Evolutionary conservation across 306 rosid species (phyloP), one percentile per base, ranked within the genome.

Genomic region (Arachis hypogaea): DNA sequence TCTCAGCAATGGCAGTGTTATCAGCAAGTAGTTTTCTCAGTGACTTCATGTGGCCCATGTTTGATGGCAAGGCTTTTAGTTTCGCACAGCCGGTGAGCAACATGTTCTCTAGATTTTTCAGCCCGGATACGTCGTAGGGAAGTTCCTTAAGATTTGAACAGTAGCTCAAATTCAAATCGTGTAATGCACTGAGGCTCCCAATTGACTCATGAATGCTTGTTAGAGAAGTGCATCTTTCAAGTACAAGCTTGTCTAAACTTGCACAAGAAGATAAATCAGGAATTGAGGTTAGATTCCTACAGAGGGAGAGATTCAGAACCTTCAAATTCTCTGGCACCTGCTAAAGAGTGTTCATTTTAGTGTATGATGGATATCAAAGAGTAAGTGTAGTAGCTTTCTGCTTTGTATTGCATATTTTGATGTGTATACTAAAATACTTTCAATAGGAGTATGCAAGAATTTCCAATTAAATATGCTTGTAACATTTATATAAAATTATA

Each of bases 71-170:
- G 9, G 75, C 50, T 83, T 77, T 80, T 29, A 88, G 38, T 73
- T 77, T 74, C 1, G 6, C n/a, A 82, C 91, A 86, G 5, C 58
- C 45, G n/a, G 87, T 75, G 18, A 88, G 86, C 36, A 63, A 12
- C 5, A 88, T 86, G 75, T 16, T 75, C 75, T 90, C 91, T 4
- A 86, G 83, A 44, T 47, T n/a, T 75, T 56, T 85, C 59, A 90
- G 77, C 63, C 89, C 89, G n/a, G 85, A 84, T n/a, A 88, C 71
- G 63, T 86, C 80, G n/a, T 56, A 45, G 41, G 96, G 93, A 63
- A 88, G 57, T 38, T 77, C 69, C 42, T 63, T 1, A 9, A 88
- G 89, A 46, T 78, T 81, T 46, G 16, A 11, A 64, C 91, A 90
- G 0, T 6, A 60, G 5, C 44, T 71, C 55, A 90, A 65, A 58